Conservation (phyloP, 2,329 filamentous ascomycete species). For the Pseudopyrenochaeta lycopersici region DNA sequence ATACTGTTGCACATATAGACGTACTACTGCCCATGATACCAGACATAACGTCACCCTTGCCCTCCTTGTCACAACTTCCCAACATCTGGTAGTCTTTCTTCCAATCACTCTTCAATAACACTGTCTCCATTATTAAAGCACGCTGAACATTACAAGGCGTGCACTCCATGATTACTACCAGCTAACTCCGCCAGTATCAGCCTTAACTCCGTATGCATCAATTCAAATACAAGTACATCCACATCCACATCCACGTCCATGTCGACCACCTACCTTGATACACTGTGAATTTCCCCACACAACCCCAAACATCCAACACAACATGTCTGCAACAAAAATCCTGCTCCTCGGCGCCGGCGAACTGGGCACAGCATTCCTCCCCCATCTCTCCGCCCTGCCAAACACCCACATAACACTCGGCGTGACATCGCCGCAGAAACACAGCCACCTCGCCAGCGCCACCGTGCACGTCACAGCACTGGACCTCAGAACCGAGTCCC, state of each 20-base stretch:
- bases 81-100: too few relatives aligned
- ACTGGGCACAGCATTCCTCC: slow-evolving; percentile 66
- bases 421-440: slow-evolving; percentile 60
- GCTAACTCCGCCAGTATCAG: neutral
- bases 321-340: slow-evolving; percentile 40
- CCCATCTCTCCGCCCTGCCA: slow-evolving; percentile 60
- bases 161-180: neutral
- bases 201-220: neutral
- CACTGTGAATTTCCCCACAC: too few relatives aligned
- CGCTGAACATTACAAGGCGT: neutral
- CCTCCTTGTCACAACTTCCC: too few relatives aligned
- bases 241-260: neutral
- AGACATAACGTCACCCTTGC: too few relatives aligned
- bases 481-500: slow-evolving; percentile 51
- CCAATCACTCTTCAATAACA: neutral
- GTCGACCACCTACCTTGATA: neutral
- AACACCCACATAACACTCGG: slow-evolving; percentile 61
- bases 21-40: too few relatives aligned
- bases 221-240: slow-evolving; percentile 4
- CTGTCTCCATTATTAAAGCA: neutral
- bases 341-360: slow-evolving; percentile 74
- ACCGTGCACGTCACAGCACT: slow-evolving; percentile 52
- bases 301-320: too few relatives aligned
- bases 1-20: too few relatives aligned
- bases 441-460: slow-evolving; percentile 34